phyloP scores from a whole-genome alignment of 352 stramenopile genomes.

The Phytophthora crassamura region DNA sequence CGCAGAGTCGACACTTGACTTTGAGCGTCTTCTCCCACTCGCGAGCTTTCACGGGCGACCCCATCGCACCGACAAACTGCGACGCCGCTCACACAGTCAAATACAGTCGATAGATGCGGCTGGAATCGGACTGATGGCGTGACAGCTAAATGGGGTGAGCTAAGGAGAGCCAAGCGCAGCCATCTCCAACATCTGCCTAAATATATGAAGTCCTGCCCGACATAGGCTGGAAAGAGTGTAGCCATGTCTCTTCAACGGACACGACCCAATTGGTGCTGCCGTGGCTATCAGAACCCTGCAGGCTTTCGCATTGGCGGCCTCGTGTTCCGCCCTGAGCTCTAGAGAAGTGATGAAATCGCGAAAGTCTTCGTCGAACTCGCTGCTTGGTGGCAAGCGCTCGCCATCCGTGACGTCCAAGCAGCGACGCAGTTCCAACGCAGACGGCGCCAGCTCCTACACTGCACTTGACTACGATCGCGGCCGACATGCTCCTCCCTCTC shows the following conservation, averaged over 20 bases:
- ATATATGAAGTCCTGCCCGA: conserved; percentile 6
- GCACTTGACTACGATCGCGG: conserved; percentile 25
- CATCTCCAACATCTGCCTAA: conserved; percentile 2
- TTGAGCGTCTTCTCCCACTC: conserved; percentile 87
- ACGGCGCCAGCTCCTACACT: conserved; percentile 4
- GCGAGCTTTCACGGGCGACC: conserved; percentile 74
- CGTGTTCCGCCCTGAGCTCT: background rate
- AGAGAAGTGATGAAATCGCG: conserved; percentile 6
- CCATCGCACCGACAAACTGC: conserved; percentile 40
- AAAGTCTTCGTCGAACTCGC: conserved; percentile 29
- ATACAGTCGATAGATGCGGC: background rate
- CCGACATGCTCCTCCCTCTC: conserved; percentile 18
- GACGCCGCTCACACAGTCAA: background rate
- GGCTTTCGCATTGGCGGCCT: background rate
- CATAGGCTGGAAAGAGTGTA: background rate
- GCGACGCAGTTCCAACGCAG: conserved; percentile 19
- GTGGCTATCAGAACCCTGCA: background rate
- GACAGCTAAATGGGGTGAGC: conserved; percentile 28
- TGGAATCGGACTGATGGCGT: background rate
- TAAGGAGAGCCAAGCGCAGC: background rate
- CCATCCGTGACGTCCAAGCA: conserved; percentile 28
- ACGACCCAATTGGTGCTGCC: conserved; percentile 2
- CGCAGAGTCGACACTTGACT: conserved; percentile 87
- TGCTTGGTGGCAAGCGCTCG: conserved; percentile 27
- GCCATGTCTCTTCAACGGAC: conserved; percentile 22